Base-by-base conservation (phyloP, 306 rosid genomes). In the Vachellia pachyceras region DNA sequence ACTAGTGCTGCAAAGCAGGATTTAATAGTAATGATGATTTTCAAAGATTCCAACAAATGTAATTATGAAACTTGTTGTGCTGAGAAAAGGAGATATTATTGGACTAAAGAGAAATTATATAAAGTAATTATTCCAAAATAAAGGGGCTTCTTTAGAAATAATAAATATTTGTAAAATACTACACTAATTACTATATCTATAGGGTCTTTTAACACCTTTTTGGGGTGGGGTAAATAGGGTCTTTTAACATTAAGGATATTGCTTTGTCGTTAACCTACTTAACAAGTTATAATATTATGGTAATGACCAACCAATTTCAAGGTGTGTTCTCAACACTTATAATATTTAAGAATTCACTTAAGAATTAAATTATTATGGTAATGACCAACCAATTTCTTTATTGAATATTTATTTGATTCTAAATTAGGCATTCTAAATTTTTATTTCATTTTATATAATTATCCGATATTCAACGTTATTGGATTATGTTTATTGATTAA, bases 41-140 rank as follows among this genome's bases (percentile, higher is more conserved):
- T 7, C 45, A 69, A 55, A 55, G 69, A 64, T 69, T 68, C 55
- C 58, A 37, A 10, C 57, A 52, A 25, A 68, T 50, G 42, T 39
- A 70, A 10, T 33, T 55, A 40, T 41, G 70, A 29, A 79, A 33
- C 77, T 33, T 65, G 37, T 65, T 42, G 33, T 77, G 45, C 25
- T 46, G 10, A 13, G 18, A 13, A 41, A 14, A 37, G 55, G 68
- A 29, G 33, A 29, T 29, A 29, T 29, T 20, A n/a, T 42, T 60
- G n/a, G n/a, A n/a, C 22, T 6, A 25, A 17, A 65, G 37, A 22
- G 58, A 61, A 46, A n/a, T 23, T 1, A 23, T 55, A 52, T 44
- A 12, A 39, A 73, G 73, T 73, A 35, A 45, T 76, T 69, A 47
- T 75, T 57, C n/a, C 55, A 46, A 13, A 39, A 3, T n/a, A 80